phyloP scores from a whole-genome alignment of 2,329 filamentous ascomycete genomes.

The Aurifilum marmelostoma region DNA sequence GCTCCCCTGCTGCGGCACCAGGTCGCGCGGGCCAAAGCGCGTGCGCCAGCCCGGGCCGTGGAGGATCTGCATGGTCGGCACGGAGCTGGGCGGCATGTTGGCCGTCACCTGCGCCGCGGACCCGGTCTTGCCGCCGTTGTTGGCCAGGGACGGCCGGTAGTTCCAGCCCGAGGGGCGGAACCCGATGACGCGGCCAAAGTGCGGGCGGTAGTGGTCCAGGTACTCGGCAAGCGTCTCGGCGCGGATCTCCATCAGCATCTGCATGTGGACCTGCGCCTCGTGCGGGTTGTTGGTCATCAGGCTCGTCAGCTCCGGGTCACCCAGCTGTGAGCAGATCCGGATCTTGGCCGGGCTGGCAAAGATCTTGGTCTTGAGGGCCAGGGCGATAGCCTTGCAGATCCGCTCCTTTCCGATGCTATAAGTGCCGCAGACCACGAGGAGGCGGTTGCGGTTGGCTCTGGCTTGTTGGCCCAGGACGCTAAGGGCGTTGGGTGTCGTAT shows the following conservation, averaged over 20 bases:
- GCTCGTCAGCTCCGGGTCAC: conserved; percentile 77
- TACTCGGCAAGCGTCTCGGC: conserved; percentile 92
- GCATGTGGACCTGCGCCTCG: conserved; percentile 97
- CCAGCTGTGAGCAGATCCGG: conserved; percentile 80
- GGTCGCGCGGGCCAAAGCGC: conserved; percentile 70
- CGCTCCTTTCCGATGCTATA: conserved; percentile 98
- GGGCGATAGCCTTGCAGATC: conserved; percentile 89
- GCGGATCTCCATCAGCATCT: conserved; percentile 90
- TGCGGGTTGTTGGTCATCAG: conserved; percentile 79
- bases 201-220: conserved; percentile 74
- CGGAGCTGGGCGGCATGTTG: conserved; percentile 51
- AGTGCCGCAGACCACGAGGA: conserved; percentile 92
- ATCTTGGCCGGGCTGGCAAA: conserved; percentile 84
- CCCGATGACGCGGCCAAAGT: conserved; percentile 85
- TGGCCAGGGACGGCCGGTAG: conserved; percentile 72
- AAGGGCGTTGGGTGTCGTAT: conserved; percentile 32
- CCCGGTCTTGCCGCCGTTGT: conserved; percentile 41
- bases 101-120: conserved; percentile 57
- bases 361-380: conserved; percentile 84
- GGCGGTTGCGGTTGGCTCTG: conserved; percentile 56
- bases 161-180: conserved; percentile 95
- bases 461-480: conserved; percentile 31
- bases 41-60: conserved; percentile 73
- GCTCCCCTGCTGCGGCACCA: conserved; percentile 82
- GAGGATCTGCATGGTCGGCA: conserved; percentile 55